Evolutionary conservation across 768 basidiomycete genomes (phyloP), one percentile per base, ranked within the genome.

Genomic region (Lactarius deliciosus): DNA sequence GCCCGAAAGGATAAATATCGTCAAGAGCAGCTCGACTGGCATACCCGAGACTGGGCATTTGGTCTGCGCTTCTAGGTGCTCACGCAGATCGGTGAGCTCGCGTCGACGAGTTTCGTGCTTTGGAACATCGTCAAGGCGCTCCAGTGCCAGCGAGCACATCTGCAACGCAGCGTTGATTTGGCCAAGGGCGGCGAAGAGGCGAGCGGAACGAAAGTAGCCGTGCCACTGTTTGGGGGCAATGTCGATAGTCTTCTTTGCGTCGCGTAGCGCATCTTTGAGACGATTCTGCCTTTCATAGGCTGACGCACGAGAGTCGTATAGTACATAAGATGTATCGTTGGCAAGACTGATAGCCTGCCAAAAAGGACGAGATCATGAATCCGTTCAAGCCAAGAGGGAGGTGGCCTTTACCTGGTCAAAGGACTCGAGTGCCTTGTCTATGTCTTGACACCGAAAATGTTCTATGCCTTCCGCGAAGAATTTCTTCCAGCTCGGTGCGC

Each of bases 291-390:
- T 87, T 72, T 89, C 85, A 70, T 87, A 82, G 5, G 85, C 83
- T 0, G 88, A 87, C 0, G 92, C 89, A 18, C 93, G 85, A 34
- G 89, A 90, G 71, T 94, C 93, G 66, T 86, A 87, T 13, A 92
- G 76, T 34, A 78, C 76, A 72, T 69, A 60, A 30, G 58, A 34
- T 41, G 55, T 45, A 34, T 43, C 58, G 11, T 60, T 28, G 25
- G 68, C 36, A 45, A 67, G 34, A 20, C 28, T 22, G 61, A 69
- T 60, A 5, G 68, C 68, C 68, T 69, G 22, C 16, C 28, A 13
- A 22, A 16, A 11, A 43, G 20, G 30, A 66, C 28, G 50, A 65
- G 9, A 57, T 47, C 55, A 55, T 32, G 25, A 28, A 22, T 18
- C 65, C 16, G 55, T 58, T 25, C n/a, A 38, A 34, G n/a, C 38